Evolutionary conservation across 352 stramenopile species (phyloP).

Genomic region (Stephanocyclus meneghinianus): DNA sequence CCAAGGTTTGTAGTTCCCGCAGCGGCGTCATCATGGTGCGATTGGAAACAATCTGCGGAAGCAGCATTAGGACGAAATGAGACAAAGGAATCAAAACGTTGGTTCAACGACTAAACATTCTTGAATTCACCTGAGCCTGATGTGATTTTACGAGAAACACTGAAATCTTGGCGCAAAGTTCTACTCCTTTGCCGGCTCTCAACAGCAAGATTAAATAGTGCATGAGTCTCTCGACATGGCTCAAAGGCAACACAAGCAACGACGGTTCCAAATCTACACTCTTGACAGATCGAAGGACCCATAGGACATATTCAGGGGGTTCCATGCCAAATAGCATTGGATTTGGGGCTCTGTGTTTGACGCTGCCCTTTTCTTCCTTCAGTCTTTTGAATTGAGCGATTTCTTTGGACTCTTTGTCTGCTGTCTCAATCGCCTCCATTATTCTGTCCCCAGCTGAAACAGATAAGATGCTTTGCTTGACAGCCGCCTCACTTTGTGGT

Average conservation of each 20-base stretch:
- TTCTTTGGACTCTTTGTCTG: conserved; percentile 88
- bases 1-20: conserved; percentile 67
- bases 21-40: conserved; percentile 66
- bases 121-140: conserved; percentile 65
- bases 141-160: conserved; percentile 81
- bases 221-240: conserved; percentile 92
- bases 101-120: not conserved
- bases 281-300: conserved; percentile 90
- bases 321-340: conserved; percentile 93
- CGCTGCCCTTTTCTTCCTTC: conserved; percentile 58
- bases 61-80: not conserved
- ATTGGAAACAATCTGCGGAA: conserved; percentile 57
- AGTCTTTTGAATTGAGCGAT: conserved; percentile 78
- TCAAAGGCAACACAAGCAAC: conserved; percentile 95
- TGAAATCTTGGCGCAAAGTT: conserved; percentile 85
- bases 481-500: conserved; percentile 87
- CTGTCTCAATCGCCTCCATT: conserved; percentile 93
- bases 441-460: conserved; percentile 87
- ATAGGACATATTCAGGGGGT: conserved; percentile 91
- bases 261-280: conserved; percentile 95
- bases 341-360: conserved; percentile 80
- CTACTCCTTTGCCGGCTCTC: conserved; percentile 84
- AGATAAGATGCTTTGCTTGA: conserved; percentile 91
- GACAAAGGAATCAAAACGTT: not conserved
- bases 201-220: conserved; percentile 89